phyloP scores from a whole-genome alignment of 495 filamentous ascomycete species.

The Aspergillus asperescens region DNA sequence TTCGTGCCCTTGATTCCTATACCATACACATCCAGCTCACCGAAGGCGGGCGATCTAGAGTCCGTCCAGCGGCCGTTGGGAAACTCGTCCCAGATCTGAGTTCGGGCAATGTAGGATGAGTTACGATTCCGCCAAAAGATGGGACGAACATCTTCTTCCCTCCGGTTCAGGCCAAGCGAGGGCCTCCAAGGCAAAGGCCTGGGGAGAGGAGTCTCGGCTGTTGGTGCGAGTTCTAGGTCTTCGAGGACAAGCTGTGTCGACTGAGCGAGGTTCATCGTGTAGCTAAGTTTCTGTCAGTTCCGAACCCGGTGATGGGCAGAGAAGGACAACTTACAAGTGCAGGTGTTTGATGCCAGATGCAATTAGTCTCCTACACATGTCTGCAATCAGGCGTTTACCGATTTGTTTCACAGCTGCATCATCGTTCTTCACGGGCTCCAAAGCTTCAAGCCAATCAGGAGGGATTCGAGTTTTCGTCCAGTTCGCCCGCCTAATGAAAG shows the following conservation, averaged over 20 bases:
- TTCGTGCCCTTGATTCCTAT: slow-evolving; percentile 95
- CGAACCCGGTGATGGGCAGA: neutral
- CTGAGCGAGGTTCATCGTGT: slow-evolving; percentile 98
- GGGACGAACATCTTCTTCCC: slow-evolving; percentile 92
- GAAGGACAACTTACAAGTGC: slow-evolving; percentile 63
- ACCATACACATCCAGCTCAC: slow-evolving; percentile 92
- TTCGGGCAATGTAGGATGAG: slow-evolving; percentile 88
- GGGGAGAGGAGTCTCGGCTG: slow-evolving; percentile 67
- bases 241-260: slow-evolving; percentile 91
- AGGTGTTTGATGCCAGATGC: slow-evolving; percentile 77
- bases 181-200: slow-evolving; percentile 91
- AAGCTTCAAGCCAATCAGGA: slow-evolving; percentile 65
- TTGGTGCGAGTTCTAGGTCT: slow-evolving; percentile 74
- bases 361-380: slow-evolving; percentile 83
- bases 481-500: slow-evolving; percentile 81
- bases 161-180: slow-evolving; percentile 79
- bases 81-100: slow-evolving; percentile 98
- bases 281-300: slow-evolving; percentile 43
- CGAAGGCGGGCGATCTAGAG: slow-evolving; percentile 92
- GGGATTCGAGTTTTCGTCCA: slow-evolving; percentile 85
- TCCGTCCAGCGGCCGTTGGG: slow-evolving; percentile 99
- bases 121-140: slow-evolving; percentile 99
- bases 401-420: slow-evolving; percentile 88
- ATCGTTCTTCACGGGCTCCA: slow-evolving; percentile 95
- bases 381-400: slow-evolving; percentile 82